These are phyloP conservation scores for Catunica adiposa DNA, from an alignment of 2,329 filamentous ascomycete species.

Conservation along the genomic window DNA sequence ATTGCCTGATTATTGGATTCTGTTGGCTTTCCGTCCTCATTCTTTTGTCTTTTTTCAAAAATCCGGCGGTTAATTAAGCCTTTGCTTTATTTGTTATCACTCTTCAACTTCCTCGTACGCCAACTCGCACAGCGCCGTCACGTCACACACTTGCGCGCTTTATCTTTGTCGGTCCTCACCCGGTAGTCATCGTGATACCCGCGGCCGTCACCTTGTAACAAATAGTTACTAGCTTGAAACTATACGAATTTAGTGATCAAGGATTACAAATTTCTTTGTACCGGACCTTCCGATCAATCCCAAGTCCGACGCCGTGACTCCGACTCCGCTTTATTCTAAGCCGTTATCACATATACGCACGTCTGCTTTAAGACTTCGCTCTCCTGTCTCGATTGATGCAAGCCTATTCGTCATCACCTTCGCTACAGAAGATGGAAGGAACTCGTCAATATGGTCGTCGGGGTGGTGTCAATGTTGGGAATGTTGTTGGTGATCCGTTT, in stretches of 20 bases:
- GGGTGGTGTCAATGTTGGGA: constrained; percentile 57
- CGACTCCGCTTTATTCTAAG: background rate
- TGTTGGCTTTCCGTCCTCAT: background rate
- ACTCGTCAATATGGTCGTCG: constrained; percentile 39
- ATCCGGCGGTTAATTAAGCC: too few relatives aligned
- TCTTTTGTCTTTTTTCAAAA: background rate
- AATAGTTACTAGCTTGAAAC: too few relatives aligned
- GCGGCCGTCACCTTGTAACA: too few relatives aligned
- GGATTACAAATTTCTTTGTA: too few relatives aligned
- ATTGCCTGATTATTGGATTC: background rate
- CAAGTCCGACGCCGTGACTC: background rate
- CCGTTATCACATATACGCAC: background rate
- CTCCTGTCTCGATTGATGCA: constrained; percentile 37
- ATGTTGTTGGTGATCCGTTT: constrained; percentile 92
- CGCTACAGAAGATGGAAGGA: constrained; percentile 66
- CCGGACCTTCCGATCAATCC: background rate
- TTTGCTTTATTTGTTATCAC: too few relatives aligned
- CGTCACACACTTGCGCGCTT: background rate
- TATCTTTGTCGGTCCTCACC: background rate
- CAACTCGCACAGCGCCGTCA: too few relatives aligned
- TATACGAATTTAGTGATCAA: too few relatives aligned
- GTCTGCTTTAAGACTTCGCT: background rate
- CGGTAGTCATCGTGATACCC: background rate
- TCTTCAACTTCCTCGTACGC: too few relatives aligned
- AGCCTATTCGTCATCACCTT: constrained; percentile 57